Evolutionary conservation across 1,139 yeast species (phyloP).

Genomic region (Candida gigantensis): DNA sequence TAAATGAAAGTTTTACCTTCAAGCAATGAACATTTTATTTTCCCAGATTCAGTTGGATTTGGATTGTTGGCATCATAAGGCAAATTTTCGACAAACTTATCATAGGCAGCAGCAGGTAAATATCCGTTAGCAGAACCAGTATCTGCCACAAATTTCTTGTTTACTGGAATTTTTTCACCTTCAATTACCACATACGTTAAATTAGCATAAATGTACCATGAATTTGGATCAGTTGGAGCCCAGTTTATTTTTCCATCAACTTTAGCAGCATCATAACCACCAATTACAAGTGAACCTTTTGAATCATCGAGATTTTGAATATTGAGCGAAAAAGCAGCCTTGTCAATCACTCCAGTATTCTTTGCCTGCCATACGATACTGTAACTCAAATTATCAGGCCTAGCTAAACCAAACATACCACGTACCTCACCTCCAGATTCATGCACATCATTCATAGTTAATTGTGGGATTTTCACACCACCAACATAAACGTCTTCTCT

Average conservation of each 20-base stretch:
- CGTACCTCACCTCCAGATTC: background rate
- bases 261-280: constrained; percentile 9
- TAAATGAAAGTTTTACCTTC: constrained; percentile 7
- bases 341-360: constrained; percentile 4
- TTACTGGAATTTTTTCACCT: constrained; percentile 2
- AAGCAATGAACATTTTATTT: constrained; percentile 1
- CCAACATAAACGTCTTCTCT: constrained; percentile 1
- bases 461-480: constrained; percentile 3
- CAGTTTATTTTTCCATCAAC: constrained; percentile 7
- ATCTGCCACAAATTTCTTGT: constrained; percentile 1
- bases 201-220: constrained; percentile 3
- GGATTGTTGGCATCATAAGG: constrained; percentile 6
- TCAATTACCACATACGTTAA: constrained; percentile 2
- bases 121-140: constrained; percentile 5
- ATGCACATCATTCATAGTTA: constrained; percentile 2
- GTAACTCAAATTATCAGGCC: background rate
- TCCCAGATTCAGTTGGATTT: background rate
- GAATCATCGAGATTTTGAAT: constrained; percentile 5
- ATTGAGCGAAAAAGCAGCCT: constrained; percentile 7
- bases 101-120: constrained; percentile 3
- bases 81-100: constrained; percentile 6
- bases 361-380: constrained; percentile 5
- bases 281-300: constrained; percentile 5
- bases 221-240: constrained; percentile 3
- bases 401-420: constrained; percentile 6